phyloP scores from a whole-genome alignment of 2,329 filamentous ascomycete genomes.

The Aspergillus intermedius region DNA sequence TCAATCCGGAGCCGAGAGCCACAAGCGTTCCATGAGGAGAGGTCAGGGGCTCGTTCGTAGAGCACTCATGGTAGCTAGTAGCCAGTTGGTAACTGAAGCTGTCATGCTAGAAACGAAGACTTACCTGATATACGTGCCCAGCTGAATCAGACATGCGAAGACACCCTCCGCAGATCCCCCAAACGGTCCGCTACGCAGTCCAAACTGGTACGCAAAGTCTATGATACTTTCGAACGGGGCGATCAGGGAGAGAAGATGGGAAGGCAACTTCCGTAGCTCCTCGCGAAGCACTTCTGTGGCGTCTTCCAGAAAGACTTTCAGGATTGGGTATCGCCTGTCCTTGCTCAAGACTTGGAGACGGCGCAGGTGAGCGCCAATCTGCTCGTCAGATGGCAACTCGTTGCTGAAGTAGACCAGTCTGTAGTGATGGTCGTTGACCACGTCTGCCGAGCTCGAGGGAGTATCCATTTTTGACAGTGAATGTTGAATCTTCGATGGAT shows the following conservation, averaged over 20 bases:
- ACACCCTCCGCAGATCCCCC: conserved; percentile 42
- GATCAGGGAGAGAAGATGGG: conserved; percentile 10
- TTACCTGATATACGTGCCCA: conserved; percentile 43
- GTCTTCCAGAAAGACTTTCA: conserved; percentile 39
- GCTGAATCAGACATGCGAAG: conserved; percentile 36
- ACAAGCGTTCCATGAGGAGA: conserved; percentile 6
- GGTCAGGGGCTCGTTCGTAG: conserved; percentile 2
- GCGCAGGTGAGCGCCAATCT: conserved; percentile 33
- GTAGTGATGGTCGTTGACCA: conserved; percentile 6
- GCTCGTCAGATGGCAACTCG: conserved; percentile 43
- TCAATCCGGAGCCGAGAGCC: conserved; percentile 42
- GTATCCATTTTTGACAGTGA: too few species aligned
- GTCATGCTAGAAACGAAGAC: conserved; percentile 4
- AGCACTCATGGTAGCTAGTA: conserved; percentile 7
- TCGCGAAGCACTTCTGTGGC: conserved; percentile 36
- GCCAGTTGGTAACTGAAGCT: neutral
- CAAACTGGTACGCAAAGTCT: conserved; percentile 7
- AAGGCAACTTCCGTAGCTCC: conserved; percentile 27
- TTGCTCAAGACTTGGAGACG: conserved; percentile 38
- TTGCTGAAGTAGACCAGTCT: conserved; percentile 43
- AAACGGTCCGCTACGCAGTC: conserved; percentile 37
- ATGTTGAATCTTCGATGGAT: too few species aligned
- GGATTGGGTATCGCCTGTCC: conserved; percentile 24
- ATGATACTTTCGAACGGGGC: conserved; percentile 17
- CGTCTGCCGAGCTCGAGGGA: neutral